These are phyloP conservation scores for Hortaea werneckii DNA, from an alignment of 2,329 filamentous ascomycete species.

Conservation along the genomic window DNA sequence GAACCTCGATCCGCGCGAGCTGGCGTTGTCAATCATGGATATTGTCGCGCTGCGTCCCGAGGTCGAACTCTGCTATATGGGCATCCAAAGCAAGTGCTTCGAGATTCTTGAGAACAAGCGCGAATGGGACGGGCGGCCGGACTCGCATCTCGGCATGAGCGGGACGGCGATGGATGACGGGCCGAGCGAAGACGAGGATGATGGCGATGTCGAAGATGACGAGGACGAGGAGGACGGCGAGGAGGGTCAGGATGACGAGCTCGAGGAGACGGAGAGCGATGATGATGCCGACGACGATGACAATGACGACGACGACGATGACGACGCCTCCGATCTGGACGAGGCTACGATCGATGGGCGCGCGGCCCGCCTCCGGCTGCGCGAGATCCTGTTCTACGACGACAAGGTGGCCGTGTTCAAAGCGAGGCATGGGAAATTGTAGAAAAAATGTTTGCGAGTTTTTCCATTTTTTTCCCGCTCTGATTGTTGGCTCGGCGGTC, in stretches of 20 bases:
- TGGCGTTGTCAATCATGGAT: slow-evolving; percentile 67
- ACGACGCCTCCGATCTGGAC: slow-evolving; percentile 4
- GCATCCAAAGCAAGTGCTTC: slow-evolving; percentile 67
- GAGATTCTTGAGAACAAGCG: slow-evolving; percentile 61
- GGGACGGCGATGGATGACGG: slow-evolving; percentile 10
- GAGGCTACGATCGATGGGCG: slow-evolving; percentile 3
- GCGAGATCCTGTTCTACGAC: slow-evolving; percentile 77
- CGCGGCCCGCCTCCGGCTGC: slow-evolving; percentile 46
- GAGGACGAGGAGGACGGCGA: slow-evolving; percentile 36
- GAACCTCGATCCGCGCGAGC: slow-evolving; percentile 53
- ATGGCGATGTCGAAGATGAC: slow-evolving; percentile 33
- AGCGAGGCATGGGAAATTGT: slow-evolving; percentile 51
- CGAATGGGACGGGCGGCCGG: slow-evolving; percentile 35
- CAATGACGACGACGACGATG: slow-evolving; percentile 31
- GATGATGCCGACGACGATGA: slow-evolving; percentile 28
- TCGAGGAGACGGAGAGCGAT: slow-evolving; percentile 25
- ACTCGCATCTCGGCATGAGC: slow-evolving; percentile 37
- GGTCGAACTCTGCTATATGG: slow-evolving; percentile 67
- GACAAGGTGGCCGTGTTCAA: slow-evolving; percentile 75
- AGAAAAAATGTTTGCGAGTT: not conserved
- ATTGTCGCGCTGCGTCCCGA: slow-evolving; percentile 68
- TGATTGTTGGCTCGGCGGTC: too few relatives aligned
- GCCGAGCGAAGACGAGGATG: slow-evolving; percentile 37
- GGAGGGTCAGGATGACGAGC: slow-evolving; percentile 35
- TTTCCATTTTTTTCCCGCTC: too few relatives aligned